Evolutionary conservation across 345 rosid genomes (phyloP).

Genomic region (Xanthoceras sorbifolium): DNA sequence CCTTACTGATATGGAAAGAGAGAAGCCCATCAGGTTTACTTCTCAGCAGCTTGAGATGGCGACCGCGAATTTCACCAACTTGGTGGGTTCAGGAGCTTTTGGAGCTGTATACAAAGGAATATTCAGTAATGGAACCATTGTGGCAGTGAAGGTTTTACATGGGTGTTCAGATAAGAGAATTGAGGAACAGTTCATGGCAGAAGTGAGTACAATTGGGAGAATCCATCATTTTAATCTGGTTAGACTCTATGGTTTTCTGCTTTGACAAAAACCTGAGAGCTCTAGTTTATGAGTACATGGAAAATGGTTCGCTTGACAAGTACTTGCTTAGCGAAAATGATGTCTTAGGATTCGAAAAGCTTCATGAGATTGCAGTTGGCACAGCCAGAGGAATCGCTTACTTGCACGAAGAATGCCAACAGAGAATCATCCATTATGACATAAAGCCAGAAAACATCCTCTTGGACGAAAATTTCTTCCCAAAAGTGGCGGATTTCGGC

Average conservation of each 20-base stretch:
- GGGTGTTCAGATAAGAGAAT: conserved; percentile 14
- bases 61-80: conserved; percentile 16
- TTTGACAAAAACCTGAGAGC: conserved; percentile 28
- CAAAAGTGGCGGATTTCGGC: conserved; percentile 27
- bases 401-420: conserved; percentile 22
- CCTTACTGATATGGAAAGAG: conserved; percentile 19
- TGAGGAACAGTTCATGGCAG: conserved; percentile 47
- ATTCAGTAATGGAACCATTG: conserved; percentile 13
- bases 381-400: conserved; percentile 25
- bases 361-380: conserved; percentile 22
- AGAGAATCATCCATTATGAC: conserved; percentile 24
- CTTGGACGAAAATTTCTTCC: conserved; percentile 10
- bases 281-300: conserved; percentile 44
- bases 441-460: conserved; percentile 28
- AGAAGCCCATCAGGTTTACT: conserved; percentile 25
- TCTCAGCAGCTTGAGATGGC: conserved; percentile 20
- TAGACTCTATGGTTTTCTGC: conserved; percentile 39
- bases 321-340: conserved; percentile 1
- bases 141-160: conserved; percentile 35
- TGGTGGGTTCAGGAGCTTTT: conserved; percentile 18
- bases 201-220: conserved; percentile 46
- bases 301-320: conserved; percentile 37
- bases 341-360: background rate
- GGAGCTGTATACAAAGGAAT: conserved; percentile 22
- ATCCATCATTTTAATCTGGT: conserved; percentile 39